Conservation (phyloP, 805 yeast genomes). For the Monosporozyma solicola region DNA sequence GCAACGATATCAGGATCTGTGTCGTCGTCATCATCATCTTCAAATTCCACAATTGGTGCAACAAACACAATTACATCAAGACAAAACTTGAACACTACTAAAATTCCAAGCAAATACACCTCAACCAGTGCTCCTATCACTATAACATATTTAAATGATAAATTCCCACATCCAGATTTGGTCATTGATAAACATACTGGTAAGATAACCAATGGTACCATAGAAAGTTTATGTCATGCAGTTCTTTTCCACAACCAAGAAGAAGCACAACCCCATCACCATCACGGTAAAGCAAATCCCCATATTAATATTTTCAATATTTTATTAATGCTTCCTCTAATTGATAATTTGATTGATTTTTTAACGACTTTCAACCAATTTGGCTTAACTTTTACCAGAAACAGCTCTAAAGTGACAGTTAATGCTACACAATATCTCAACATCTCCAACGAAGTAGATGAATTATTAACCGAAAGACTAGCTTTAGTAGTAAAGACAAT, state of each 20-base stretch:
- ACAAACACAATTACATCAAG: neutral
- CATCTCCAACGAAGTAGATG: constrained; percentile 29
- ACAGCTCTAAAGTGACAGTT: constrained; percentile 16
- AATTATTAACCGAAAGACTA: constrained; percentile 42
- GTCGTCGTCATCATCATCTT: neutral
- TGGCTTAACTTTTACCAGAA: constrained; percentile 30
- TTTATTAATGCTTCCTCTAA: constrained; percentile 46
- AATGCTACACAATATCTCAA: constrained; percentile 16
- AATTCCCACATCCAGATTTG: constrained; percentile 56
- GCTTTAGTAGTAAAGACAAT: constrained; percentile 47
- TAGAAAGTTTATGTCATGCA: constrained; percentile 72
- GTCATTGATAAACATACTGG: constrained; percentile 38
- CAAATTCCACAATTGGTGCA: neutral
- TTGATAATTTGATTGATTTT: constrained; percentile 39
- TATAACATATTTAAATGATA: constrained; percentile 33
- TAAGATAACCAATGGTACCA: constrained; percentile 43
- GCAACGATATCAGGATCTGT: constrained; percentile 2
- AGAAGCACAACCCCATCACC: neutral
- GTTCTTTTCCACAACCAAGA: constrained; percentile 37
- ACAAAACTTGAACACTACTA: neutral
- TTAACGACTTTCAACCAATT: constrained; percentile 39
- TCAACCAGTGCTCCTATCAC: neutral
- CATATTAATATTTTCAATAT: constrained; percentile 26
- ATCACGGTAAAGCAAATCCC: neutral
- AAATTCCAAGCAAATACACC: neutral